Conservation (phyloP, 169 alveolate genomes). For the Plasmodium malariae region DNA sequence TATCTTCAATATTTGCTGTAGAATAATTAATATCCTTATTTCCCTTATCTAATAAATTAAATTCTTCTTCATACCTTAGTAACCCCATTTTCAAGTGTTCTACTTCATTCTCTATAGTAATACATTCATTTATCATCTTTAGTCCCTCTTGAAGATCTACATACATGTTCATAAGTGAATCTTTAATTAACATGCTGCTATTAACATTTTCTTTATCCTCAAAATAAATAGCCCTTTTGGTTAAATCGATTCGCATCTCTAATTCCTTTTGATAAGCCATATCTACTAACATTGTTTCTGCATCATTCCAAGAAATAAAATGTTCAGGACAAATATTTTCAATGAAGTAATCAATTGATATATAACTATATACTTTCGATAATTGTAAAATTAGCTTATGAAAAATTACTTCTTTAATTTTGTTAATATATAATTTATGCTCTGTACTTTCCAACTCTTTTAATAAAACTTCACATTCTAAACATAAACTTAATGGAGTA, state of each 20-base stretch:
- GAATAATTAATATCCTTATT: conserved; percentile 42
- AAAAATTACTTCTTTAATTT: conserved; percentile 89
- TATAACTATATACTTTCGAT: conserved; percentile 88
- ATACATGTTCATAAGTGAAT: conserved; percentile 48
- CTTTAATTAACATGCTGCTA: conserved; percentile 38
- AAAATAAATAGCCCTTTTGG: conserved; percentile 77
- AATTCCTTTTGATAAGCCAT: conserved; percentile 82
- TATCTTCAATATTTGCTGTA: conserved; percentile 53
- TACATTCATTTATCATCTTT: conserved; percentile 67
- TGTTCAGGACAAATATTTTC: conserved; percentile 88
- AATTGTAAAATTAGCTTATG: conserved; percentile 87
- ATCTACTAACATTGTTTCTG: conserved; percentile 87
- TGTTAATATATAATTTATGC: conserved; percentile 80
- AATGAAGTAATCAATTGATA: conserved; percentile 89
- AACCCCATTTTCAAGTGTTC: conserved; percentile 33
- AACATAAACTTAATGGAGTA: conserved; percentile 85
- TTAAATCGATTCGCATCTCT: conserved; percentile 84
- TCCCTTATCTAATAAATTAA: conserved; percentile 60
- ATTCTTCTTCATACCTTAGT: conserved; percentile 67
- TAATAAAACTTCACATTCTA: conserved; percentile 79
- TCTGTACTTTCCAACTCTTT: conserved; percentile 75
- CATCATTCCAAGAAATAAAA: conserved; percentile 91
- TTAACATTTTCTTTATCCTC: conserved; percentile 68
- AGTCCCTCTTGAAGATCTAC: conserved; percentile 51
- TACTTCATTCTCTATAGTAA: conserved; percentile 61